A percentile compares a stretch with the other conserved stretches of the same genome.
phyloP scores from a whole-genome alignment of 305 asterid genomes.

The Salvia sclarea region DNA sequence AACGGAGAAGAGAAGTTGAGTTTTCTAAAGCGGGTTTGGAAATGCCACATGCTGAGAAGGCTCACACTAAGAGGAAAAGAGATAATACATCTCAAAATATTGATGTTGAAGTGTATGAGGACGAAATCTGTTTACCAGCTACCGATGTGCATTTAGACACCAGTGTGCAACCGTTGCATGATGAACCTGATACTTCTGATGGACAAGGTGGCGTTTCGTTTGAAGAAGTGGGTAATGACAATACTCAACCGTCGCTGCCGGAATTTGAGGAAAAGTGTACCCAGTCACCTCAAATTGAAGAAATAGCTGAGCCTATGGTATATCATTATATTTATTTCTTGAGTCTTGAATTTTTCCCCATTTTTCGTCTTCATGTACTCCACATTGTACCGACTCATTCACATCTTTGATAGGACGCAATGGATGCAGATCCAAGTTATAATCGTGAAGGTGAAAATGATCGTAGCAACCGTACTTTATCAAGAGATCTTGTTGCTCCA shows the following conservation, averaged over 20 bases:
- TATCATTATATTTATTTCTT: conserved; percentile 4
- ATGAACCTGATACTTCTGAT: conserved; percentile 28
- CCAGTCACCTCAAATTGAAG: conserved; percentile 31
- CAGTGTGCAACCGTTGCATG: conserved; percentile 30
- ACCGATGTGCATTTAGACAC: background rate
- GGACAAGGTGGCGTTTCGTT: conserved; percentile 33
- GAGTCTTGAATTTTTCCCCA: background rate
- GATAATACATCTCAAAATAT: conserved; percentile 25
- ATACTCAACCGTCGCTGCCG: conserved; percentile 32
- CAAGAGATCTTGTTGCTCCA: conserved; percentile 47
- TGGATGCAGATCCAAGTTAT: conserved; percentile 32
- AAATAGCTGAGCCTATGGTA: conserved; percentile 45
- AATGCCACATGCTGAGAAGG: conserved; percentile 48
- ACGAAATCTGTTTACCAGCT: conserved; percentile 29
- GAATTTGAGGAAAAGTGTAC: conserved; percentile 33
- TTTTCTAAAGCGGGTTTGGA: conserved; percentile 69
- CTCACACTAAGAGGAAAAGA: conserved; percentile 47
- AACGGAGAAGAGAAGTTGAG: conserved; percentile 74
- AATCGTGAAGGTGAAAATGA: conserved; percentile 29
- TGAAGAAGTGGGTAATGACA: conserved; percentile 36
- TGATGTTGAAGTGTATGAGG: conserved; percentile 44
- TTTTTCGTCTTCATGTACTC: background rate
- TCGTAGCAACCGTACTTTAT: conserved; percentile 28
- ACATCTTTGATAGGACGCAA: conserved; percentile 42
- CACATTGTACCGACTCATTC: conserved; percentile 19